A percentile compares a stretch with the other conserved stretches of the same genome.
Evolutionary conservation across 2,329 filamentous ascomycete species (phyloP).

Genomic region (Decorospora gaudefroyi): DNA sequence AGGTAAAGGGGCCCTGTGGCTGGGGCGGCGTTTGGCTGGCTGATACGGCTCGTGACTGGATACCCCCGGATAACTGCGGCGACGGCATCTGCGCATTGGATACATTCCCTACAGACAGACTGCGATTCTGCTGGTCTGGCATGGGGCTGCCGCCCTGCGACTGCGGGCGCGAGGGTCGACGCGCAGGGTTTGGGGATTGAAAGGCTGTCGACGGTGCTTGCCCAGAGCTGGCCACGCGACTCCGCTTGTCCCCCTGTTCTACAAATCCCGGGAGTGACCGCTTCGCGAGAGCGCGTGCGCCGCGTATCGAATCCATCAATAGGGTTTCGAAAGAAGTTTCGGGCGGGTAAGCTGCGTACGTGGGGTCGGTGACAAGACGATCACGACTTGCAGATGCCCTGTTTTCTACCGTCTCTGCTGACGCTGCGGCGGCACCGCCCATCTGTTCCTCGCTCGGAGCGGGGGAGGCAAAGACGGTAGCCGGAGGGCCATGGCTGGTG

Average conservation of each 20-base stretch:
- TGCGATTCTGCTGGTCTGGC: conserved; percentile 5
- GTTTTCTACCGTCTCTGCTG: no score
- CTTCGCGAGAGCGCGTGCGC: not conserved
- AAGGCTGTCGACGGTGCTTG: not conserved
- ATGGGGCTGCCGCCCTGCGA: conserved; percentile 9
- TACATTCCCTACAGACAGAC: conserved; percentile 4
- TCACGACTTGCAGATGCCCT: no score
- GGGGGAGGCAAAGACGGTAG: conserved; percentile 62
- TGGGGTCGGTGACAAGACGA: no score
- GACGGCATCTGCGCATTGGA: conserved; percentile 6
- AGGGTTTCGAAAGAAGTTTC: not conserved
- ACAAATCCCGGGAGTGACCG: not conserved
- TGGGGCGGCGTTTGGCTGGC: conserved; percentile 8
- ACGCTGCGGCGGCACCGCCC: not conserved
- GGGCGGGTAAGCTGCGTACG: conserved; percentile 1
- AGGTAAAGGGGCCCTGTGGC: conserved; percentile 8
- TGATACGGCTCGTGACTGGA: conserved; percentile 1
- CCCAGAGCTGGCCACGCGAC: not conserved
- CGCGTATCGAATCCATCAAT: not conserved
- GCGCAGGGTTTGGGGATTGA: conserved; percentile 1
- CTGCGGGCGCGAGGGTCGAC: conserved; percentile 5
- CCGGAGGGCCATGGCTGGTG: conserved; percentile 3
- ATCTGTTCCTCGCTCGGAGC: conserved; percentile 62
- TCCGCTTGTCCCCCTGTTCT: conserved; percentile 1
- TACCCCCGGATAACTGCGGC: conserved; percentile 11